Evolutionary conservation across 257 asterid genomes (phyloP), one percentile per base, ranked within the genome.

Genomic region (Penstemon davidsonii): DNA sequence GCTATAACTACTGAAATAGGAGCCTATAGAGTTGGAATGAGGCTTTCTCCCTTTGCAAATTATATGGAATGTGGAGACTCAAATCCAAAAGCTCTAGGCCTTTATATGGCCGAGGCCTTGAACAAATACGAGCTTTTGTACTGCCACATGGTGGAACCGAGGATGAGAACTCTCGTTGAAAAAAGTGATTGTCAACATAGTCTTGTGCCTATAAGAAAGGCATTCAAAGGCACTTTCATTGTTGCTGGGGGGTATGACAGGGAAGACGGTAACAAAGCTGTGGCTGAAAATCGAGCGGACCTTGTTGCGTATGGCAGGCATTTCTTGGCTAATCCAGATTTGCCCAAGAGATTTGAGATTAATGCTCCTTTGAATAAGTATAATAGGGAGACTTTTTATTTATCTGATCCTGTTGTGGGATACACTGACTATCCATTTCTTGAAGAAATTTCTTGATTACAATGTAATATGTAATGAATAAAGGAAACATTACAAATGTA

Each of bases 401-500:
- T 1, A 36, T 44, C 76, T 4, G 86, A 84, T 55, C 84, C 87
- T 43, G 91, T 86, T 55, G 56, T 83, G 7, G 96, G 96, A 4
- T 88, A 88, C 25, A 84, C 89, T 1, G 96, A 86, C 51, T 88
- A 86, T 67, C 86, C 94, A 40, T 86, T 83, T 83, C 88, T 84
- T 58, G 86, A 83, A 41, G 72, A 78, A 40, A 62, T 50, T 12
- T 66, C 64, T 6, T 81, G 76, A 78, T 61, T 65, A 25, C 33
- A n/a, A 25, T 25, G 33, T 1, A 25, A 25, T 25, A 25, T 25
- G 2, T 25, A 1, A 25, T 25, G 33, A 25, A 25, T 25, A 25
- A 2, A 25, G 1, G 1, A 25, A 25, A 1, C 1, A 25, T 25
- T 25, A 1, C 33, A 25, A 25, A 25, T 25, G 33, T 25, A 25